phyloP scores from a whole-genome alignment of 495 filamentous ascomycete species.

The Hamigera avellanea region DNA sequence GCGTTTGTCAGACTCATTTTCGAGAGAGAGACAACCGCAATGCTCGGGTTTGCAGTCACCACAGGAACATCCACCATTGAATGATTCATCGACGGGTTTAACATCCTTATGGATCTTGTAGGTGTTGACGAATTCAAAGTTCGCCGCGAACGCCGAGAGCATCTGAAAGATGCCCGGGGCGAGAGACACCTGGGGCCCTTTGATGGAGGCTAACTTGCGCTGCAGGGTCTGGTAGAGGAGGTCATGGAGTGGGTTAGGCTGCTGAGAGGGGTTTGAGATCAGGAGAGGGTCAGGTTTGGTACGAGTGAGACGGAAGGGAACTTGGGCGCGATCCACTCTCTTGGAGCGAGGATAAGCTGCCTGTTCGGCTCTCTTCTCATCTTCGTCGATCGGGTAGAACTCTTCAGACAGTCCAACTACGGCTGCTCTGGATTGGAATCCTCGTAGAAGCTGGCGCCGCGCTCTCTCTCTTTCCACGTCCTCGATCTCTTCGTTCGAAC shows the following conservation, averaged over 20 bases:
- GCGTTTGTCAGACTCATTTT: slow-evolving; percentile 21
- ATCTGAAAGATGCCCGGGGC: slow-evolving; percentile 9
- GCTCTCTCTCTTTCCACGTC: slow-evolving; percentile 1
- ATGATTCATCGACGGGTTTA: slow-evolving; percentile 16
- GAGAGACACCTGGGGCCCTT: slow-evolving; percentile 18
- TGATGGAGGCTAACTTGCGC: slow-evolving; percentile 14
- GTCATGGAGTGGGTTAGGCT: background rate
- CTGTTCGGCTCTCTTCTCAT: slow-evolving; percentile 8
- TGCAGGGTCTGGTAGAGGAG: slow-evolving; percentile 10
- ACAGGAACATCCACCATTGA: slow-evolving; percentile 33
- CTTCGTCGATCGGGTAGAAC: slow-evolving; percentile 15
- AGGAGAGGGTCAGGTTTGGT: background rate
- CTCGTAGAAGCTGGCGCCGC: background rate
- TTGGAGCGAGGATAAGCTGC: slow-evolving; percentile 15
- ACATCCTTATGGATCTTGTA: slow-evolving; percentile 29
- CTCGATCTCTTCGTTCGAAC: slow-evolving; percentile 7
- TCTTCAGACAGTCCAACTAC: slow-evolving; percentile 10
- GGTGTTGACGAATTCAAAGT: slow-evolving; percentile 34
- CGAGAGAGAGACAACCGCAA: slow-evolving; percentile 28
- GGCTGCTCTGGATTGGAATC: background rate
- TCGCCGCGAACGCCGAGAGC: slow-evolving; percentile 14
- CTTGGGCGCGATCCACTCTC: slow-evolving; percentile 6
- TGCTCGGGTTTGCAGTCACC: slow-evolving; percentile 17
- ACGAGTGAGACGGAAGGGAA: slow-evolving; percentile 4
- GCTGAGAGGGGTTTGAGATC: background rate